phyloP scores from a whole-genome alignment of 495 filamentous ascomycete genomes.

The Xylaria acuta region DNA sequence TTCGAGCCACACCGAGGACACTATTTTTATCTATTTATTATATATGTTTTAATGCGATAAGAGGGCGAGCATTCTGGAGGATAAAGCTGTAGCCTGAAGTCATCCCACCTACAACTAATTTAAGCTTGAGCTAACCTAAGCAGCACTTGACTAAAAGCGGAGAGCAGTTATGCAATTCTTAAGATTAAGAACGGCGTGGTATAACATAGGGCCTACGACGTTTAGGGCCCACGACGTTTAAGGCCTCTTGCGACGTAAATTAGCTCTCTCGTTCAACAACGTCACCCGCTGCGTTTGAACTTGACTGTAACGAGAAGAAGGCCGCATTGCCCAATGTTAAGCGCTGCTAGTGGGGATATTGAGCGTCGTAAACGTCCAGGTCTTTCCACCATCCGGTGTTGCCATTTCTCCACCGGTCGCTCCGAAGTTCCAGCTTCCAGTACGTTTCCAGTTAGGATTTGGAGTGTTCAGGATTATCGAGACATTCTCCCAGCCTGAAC shows the following conservation, averaged over 20 bases:
- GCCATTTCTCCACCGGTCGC: conserved; percentile 27
- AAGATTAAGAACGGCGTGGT: neutral
- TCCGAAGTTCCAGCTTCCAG: conserved; percentile 8
- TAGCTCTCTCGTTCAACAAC: neutral
- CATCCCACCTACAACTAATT: neutral
- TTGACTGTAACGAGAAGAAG: neutral
- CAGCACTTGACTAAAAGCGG: neutral
- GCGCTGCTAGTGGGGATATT: conserved; percentile 11
- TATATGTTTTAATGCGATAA: neutral
- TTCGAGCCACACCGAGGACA: no score
- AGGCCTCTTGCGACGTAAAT: neutral
- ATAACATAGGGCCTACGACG: neutral
- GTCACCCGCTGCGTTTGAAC: neutral
- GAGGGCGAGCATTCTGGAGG: neutral
- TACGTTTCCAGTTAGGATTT: conserved; percentile 14
- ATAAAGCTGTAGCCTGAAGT: neutral
- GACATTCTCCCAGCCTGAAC: conserved; percentile 22
- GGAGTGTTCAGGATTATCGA: conserved; percentile 16
- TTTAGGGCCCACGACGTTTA: neutral
- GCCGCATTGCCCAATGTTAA: neutral
- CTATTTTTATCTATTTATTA: no score
- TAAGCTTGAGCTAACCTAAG: neutral
- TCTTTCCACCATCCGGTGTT: conserved; percentile 21
- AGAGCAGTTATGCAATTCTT: neutral
- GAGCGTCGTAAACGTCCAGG: conserved; percentile 20